Conservation (phyloP, 192 early-diverging fungal species). For the Globomyces pollinis-pini region DNA sequence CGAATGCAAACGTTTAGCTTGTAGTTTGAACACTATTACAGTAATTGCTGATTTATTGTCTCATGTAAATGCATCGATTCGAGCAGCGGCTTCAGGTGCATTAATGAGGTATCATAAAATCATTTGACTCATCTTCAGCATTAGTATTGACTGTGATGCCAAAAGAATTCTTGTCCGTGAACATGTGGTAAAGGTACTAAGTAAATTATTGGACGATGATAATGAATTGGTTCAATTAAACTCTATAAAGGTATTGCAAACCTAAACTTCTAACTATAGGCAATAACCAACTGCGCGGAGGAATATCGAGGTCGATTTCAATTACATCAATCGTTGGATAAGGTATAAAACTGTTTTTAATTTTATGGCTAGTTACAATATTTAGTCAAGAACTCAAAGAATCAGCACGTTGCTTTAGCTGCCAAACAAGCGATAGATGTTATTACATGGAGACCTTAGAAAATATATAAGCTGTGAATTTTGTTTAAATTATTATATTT, state of each 20-base stretch:
- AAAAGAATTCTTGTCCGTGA: slow-evolving; percentile 42
- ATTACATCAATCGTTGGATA: slow-evolving; percentile 36
- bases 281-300: slow-evolving; percentile 48
- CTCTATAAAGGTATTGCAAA: slow-evolving; percentile 24
- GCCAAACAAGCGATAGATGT: slow-evolving; percentile 40
- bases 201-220: slow-evolving; percentile 35
- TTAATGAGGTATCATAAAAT: slow-evolving; percentile 29
- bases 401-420: slow-evolving; percentile 33
- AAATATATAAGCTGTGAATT: slow-evolving; percentile 1
- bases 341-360: slow-evolving; percentile 32
- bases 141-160: slow-evolving; percentile 48
- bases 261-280: slow-evolving; percentile 1
- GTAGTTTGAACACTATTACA: slow-evolving; percentile 23
- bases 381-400: slow-evolving; percentile 11
- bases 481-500: too few species aligned
- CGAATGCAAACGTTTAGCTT: slow-evolving; percentile 33
- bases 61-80: slow-evolving; percentile 28
- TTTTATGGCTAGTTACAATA: too few species aligned
- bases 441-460: slow-evolving; percentile 48
- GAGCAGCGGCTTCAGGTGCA: slow-evolving; percentile 45
- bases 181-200: slow-evolving; percentile 23
- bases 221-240: slow-evolving; percentile 43
- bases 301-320: slow-evolving; percentile 53
- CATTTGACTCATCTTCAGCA: slow-evolving; percentile 11
- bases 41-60: slow-evolving; percentile 29